phyloP scores from a whole-genome alignment of 2,329 filamentous ascomycete genomes.

The Colletotrichum sansevieriae region DNA sequence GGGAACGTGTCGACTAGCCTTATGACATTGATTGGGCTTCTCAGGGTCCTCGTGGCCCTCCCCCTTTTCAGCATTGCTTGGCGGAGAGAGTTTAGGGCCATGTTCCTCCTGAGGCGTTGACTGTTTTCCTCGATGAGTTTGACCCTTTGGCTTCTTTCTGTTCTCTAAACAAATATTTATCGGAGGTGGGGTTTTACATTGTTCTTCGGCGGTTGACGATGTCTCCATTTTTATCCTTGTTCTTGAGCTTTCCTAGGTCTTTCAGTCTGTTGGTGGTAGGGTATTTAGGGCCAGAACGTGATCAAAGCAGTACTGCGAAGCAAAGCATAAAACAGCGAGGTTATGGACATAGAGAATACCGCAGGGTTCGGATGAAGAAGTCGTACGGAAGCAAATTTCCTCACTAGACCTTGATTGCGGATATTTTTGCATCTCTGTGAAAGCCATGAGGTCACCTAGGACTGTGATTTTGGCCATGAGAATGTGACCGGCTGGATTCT shows the following conservation, averaged over 20 bases:
- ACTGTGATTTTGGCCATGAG: not conserved
- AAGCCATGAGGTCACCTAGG: not conserved
- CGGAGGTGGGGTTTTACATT: not conserved
- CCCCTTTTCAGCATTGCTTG: constrained; percentile 23
- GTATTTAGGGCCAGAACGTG: not conserved
- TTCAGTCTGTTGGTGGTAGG: constrained; percentile 13
- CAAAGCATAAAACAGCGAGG: not conserved
- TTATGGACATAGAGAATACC: constrained; percentile 2
- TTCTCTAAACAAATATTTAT: constrained; percentile 16
- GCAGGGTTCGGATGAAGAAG: not conserved
- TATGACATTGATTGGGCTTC: constrained; percentile 12
- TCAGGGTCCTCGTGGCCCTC: constrained; percentile 18
- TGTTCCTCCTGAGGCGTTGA: constrained; percentile 31
- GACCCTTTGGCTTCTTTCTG: constrained; percentile 8
- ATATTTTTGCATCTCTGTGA: not conserved
- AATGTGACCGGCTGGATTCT: too few species aligned
- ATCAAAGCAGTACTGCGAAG: not conserved
- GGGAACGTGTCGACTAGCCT: constrained; percentile 19
- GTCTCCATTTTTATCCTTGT: not conserved
- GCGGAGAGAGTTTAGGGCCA: constrained; percentile 8
- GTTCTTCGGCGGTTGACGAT: constrained; percentile 15
- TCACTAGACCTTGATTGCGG: not conserved
- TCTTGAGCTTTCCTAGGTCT: constrained; percentile 1
- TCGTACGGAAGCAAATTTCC: not conserved
- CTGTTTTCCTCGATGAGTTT: constrained; percentile 3